phyloP scores from a whole-genome alignment of 495 filamentous ascomycete genomes.

The Aspergillus affinis region DNA sequence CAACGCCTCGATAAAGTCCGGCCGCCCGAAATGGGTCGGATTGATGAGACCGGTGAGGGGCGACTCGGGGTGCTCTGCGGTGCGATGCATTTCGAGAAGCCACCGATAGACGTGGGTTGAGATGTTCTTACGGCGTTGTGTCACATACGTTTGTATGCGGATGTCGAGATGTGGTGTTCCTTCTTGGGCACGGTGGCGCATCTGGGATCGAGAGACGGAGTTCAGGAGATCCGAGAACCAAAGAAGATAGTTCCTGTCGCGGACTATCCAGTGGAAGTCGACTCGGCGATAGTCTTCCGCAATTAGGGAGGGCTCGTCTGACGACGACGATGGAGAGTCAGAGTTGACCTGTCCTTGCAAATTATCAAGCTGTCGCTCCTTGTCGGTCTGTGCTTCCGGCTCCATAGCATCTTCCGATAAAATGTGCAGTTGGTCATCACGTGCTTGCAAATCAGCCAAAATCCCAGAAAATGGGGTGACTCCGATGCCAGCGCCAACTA shows the following conservation, averaged over 20 bases:
- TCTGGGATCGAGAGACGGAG: conserved; percentile 4
- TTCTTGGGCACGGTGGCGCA: conserved; percentile 3
- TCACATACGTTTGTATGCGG: conserved; percentile 6
- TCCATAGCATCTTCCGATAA: background rate
- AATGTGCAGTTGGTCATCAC: background rate
- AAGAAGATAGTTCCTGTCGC: conserved; percentile 10
- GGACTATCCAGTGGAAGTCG: conserved; percentile 11
- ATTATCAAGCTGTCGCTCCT: background rate
- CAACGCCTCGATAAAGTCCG: conserved; percentile 6
- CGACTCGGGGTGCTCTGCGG: conserved; percentile 8
- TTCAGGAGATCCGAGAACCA: conserved; percentile 10
- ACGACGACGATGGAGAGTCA: background rate
- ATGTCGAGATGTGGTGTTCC: conserved; percentile 5
- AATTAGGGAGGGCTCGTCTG: background rate
- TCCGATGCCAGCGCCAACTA: conserved; percentile 7
- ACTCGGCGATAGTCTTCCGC: conserved; percentile 7
- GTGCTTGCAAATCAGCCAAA: conserved; percentile 1
- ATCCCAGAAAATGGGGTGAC: conserved; percentile 5
- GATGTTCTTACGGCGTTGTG: conserved; percentile 5
- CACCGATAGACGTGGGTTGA: conserved; percentile 6
- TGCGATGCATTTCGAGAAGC: conserved; percentile 11
- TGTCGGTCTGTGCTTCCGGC: background rate
- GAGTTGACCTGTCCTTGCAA: too few species aligned
- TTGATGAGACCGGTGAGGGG: conserved; percentile 12
- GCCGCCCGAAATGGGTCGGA: conserved; percentile 10